Base-by-base conservation (phyloP, 2,329 filamentous ascomycete genomes). In the Chaetomiaceae sp. region DNA sequence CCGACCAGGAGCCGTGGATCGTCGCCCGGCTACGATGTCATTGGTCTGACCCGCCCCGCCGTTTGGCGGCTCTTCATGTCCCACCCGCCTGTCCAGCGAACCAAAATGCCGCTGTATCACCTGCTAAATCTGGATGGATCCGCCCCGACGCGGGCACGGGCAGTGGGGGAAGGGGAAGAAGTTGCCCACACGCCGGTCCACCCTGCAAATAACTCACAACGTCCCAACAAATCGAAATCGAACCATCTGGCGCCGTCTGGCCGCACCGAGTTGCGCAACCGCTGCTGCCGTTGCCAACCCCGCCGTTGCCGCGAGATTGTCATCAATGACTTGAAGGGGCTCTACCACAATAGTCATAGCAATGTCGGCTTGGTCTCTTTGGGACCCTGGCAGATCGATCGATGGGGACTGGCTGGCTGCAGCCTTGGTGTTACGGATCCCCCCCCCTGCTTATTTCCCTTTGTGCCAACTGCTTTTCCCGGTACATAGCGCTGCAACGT, bases 91-190 rank as follows among this genome's bases (percentile, higher is more conserved):
- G 19, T 26, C 44, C 43, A 18, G 37, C 32, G 40, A 44, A 45
- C 42, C 50, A 49, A 49, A 38, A 49, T 49, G 32, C 45, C 37
- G 44, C 38, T 45, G 51, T 50, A 47, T 45, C 51, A 54, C 52
- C 52, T 54, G 52, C 52, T 54, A 22, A 43, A 48, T 54, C 47
- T 39, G 52, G 52, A 45, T 42, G 33, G 47, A 42, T 51, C 49
- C 51, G 43, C 41, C 39, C 35, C n/a, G n/a, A 37, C 40, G 39
- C 49, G 36, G 48, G 45, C 44, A 9, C 22, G 22, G 22, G 22
- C 47, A 32, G 39, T 33, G 42, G 42, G 35, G 38, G 24, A 39
- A 39, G 29, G 29, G 27, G 42, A 24, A 36, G 11, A 32, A 38
- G 36, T 29, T 15, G n/a, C n/a, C n/a, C n/a, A n/a, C n/a, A n/a